Conservation (phyloP, 1,284 basidiomycete genomes). For the Testicularia cyperi region DNA sequence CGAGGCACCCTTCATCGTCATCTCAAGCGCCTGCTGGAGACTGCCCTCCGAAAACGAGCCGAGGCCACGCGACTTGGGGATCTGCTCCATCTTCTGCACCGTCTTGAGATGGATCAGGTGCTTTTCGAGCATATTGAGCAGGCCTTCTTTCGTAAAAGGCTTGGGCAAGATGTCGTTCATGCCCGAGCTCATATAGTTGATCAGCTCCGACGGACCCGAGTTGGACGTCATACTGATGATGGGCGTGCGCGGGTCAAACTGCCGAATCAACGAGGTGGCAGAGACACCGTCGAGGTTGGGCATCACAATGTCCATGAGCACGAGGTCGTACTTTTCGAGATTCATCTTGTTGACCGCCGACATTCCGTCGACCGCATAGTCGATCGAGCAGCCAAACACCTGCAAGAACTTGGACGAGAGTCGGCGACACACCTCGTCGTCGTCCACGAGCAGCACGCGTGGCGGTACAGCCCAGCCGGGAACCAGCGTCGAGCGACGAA, state of each 20-base stretch:
- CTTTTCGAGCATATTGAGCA: conserved; percentile 93
- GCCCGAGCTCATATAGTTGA: conserved; percentile 83
- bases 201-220: conserved; percentile 83
- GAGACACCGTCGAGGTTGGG: conserved; percentile 81
- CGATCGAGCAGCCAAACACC: conserved; percentile 90
- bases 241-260: conserved; percentile 90
- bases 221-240: conserved; percentile 97
- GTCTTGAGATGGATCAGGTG: conserved; percentile 89
- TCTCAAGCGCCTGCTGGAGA: conserved; percentile 1
- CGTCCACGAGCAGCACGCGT: conserved; percentile 83
- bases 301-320: conserved; percentile 82
- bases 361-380: conserved; percentile 89
- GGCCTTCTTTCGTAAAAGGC: conserved; percentile 88
- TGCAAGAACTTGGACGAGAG: conserved; percentile 89
- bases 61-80: conserved; percentile 26
- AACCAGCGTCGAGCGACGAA: conserved; percentile 69
- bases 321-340: conserved; percentile 88
- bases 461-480: conserved; percentile 65
- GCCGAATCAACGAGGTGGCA: conserved; percentile 86
- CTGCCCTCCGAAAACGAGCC: conserved; percentile 12
- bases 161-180: conserved; percentile 99
- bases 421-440: conserved; percentile 85
- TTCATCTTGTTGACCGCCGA: conserved; percentile 95
- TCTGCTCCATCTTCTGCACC: conserved; percentile 66
- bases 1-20: neutral